These are phyloP conservation scores for Fusarium sublunatum DNA, from an alignment of 2,329 filamentous ascomycete species.

Conservation along the genomic window DNA sequence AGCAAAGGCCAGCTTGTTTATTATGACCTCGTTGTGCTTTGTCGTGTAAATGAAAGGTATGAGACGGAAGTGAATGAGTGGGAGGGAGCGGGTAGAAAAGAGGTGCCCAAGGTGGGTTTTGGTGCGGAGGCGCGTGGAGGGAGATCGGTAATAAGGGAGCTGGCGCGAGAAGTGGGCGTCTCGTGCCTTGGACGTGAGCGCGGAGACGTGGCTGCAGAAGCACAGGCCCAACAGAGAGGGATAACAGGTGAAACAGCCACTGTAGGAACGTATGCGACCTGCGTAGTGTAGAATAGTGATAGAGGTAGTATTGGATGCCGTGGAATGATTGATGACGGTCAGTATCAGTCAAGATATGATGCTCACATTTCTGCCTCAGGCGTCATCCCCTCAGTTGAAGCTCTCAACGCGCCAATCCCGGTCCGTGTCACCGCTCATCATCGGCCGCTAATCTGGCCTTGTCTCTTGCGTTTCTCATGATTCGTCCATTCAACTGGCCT, in stretches of 20 bases:
- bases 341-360: too few species aligned
- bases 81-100: conserved; percentile 39
- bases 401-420: conserved; percentile 17
- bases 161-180: conserved; percentile 29
- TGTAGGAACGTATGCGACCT: conserved; percentile 20
- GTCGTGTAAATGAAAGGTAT: conserved; percentile 22
- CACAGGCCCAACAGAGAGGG: not conserved
- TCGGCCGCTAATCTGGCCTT: conserved; percentile 1
- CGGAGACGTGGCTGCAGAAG: conserved; percentile 17
- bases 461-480: conserved; percentile 17
- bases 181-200: conserved; percentile 32
- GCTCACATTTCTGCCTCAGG: conserved; percentile 28
- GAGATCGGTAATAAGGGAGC: conserved; percentile 40
- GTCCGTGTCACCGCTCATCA: conserved; percentile 32
- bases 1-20: conserved; percentile 23
- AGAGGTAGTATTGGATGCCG: not conserved
- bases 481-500: conserved; percentile 20
- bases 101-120: conserved; percentile 37
- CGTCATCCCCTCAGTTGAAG: conserved; percentile 21
- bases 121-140: conserved; percentile 37
- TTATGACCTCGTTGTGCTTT: conserved; percentile 29
- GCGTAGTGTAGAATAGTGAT: not conserved
- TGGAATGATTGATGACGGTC: not conserved
- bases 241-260: conserved; percentile 8
- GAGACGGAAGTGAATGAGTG: conserved; percentile 15